Base-by-base conservation (phyloP, 176 grass and related monocot genomes). In the Lolium rigidum region DNA sequence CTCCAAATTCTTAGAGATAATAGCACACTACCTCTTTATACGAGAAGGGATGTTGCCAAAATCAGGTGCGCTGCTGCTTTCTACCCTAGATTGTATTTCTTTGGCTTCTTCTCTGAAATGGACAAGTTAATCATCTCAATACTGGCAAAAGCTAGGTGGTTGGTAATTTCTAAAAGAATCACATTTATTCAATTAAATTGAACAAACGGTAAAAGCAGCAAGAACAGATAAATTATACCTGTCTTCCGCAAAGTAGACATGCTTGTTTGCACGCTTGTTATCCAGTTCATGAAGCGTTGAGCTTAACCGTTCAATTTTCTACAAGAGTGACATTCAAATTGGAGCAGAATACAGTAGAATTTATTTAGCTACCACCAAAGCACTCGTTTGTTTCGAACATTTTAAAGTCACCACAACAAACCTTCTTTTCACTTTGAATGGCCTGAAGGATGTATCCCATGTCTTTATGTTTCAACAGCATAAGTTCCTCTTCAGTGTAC, bases 401-500 rank as follows among this genome's bases (percentile, higher is more conserved):
- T 74, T 24, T 35, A 1, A 81, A 24, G 46, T 80, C 56, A 67
- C 51, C 76, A 41, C 50, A 63, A 22, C 56, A 63, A 22, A 99
- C 97, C 90, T 96, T 96, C 80, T 96, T 99, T 90, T 94, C 94
- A 83, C 88, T 93, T 76, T 94, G 97, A 83, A 96, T 13, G 60
- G 87, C 84, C 86, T 94, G 90, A 74, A 93, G 80, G 68, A 99
- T 86, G 82, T 96, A 99, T 69, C 92, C 94, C 90, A 91, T 89
- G 82, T 99, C 97, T 88, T 99, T 95, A 70, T 91, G 91, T 86
- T 96, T 93, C 86, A 99, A 90, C 24, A 99, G 65, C 85, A 99
- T 60, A 64, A 94, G 94, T 70, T 96, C 87, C 80, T 96, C 97
- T 25, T 81, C 78, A 0, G 90, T 99, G 86, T 96, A 96, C 79